Base-by-base conservation (phyloP, 1,284 basidiomycete species). In the Leccinum ponderosum region DNA sequence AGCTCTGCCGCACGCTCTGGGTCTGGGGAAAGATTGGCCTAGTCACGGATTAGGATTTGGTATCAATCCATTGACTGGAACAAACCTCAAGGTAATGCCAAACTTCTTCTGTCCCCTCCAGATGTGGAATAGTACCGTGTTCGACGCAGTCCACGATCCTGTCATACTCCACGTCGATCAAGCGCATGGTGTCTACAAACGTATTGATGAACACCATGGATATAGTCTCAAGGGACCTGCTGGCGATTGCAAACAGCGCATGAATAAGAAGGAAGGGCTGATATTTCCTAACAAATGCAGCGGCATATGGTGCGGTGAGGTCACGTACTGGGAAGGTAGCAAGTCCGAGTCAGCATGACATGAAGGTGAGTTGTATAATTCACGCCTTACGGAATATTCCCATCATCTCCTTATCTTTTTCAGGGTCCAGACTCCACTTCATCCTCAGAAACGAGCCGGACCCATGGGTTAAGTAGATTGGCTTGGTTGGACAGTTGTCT, bases 71-170 rank as follows among this genome's bases (percentile, higher is more conserved):
- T 12, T 33, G 12, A 35, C 6, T 14, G 3, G 4, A 17, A 56
- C 63, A 50, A 22, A 59, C 64, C 57, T 65, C 59, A 2, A 55
- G 22, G 35, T 55, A 17, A 55, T 55, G 53, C 22, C 22, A 37
- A 39, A 55, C 35, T 14, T 57, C 47, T 17, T 33, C 55, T 11
- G 58, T 9, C n/a, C 64, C 62, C 0, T 64, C 62, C 20, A 65
- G 31, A 39, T 59, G 52, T 5, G 64, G 63, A n/a, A 64, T 55
- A 2, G n/a, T 53, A 6, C 59, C 63, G 7, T 58, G 44, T 11
- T 37, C 55, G 47, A 64, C 59, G 12, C 59, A 65, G 11, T 57
- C 48, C 15, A 61, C 51, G 1, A 65, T 6, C 33, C 15, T 37
- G 14, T 64, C 64, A 29, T 60, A 68, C 25, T 66, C 39, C 11